Evolutionary conservation across 441 rosid genomes (phyloP).

Genomic region (Lepidium campestre): DNA sequence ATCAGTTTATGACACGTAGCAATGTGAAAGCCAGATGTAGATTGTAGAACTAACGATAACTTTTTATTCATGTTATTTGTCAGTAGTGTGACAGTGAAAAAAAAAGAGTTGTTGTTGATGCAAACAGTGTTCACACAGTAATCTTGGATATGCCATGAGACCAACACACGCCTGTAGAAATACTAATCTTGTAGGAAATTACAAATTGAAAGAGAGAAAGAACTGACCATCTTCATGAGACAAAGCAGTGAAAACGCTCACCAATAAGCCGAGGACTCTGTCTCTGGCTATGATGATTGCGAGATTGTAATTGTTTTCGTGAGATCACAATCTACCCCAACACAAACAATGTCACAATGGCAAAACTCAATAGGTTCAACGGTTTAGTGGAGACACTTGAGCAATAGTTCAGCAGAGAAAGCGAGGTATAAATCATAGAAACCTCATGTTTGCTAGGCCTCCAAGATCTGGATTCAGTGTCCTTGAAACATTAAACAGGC

Average conservation of each 20-base stretch:
- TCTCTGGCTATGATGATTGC: background rate
- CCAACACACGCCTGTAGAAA: slow-evolving; percentile 42
- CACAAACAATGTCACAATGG: background rate
- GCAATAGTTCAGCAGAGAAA: background rate
- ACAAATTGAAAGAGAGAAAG: background rate
- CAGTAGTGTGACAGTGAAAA: background rate
- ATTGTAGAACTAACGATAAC: background rate
- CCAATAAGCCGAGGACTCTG: background rate
- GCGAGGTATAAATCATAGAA: background rate
- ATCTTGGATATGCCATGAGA: slow-evolving; percentile 42
- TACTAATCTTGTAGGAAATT: background rate
- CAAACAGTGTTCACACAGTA: background rate
- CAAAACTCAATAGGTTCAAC: background rate
- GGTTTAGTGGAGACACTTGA: background rate
- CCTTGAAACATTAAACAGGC: background rate
- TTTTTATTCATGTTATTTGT: background rate
- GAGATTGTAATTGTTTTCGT: background rate
- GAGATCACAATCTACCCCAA: background rate
- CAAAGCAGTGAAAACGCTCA: background rate
- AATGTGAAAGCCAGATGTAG: background rate
- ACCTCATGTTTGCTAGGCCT: background rate
- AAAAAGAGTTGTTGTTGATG: background rate
- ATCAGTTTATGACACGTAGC: background rate
- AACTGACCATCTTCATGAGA: background rate
- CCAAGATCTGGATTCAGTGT: background rate